Evolutionary conservation across 164 flowering plant genomes (phyloP).

Genomic region (Chloranthus sessilifolius): DNA sequence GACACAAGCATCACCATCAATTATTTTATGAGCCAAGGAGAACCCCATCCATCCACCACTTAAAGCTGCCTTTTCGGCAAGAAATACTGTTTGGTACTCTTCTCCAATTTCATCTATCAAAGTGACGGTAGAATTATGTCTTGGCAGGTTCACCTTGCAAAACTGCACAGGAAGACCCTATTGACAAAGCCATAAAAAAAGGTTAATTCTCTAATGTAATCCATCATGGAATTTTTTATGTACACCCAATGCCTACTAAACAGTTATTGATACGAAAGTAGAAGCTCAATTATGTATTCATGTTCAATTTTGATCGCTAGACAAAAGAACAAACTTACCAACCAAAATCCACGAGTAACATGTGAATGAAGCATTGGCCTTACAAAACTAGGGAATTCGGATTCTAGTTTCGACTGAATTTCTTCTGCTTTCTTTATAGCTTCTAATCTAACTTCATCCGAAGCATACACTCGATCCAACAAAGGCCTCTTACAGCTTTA

Average conservation of each 20-base stretch:
- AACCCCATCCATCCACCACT: conserved; percentile 86
- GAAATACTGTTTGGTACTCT: conserved; percentile 36
- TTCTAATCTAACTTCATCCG: conserved; percentile 31
- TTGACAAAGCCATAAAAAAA: background rate
- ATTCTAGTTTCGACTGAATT: conserved; percentile 28
- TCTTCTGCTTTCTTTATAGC: conserved; percentile 40
- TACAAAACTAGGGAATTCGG: conserved; percentile 47
- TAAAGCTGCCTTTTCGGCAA: conserved; percentile 53
- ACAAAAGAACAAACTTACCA: conserved; percentile 34
- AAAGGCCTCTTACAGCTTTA: conserved; percentile 30
- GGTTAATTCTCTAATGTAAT: no score
- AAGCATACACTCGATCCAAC: conserved; percentile 35
- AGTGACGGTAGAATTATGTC: conserved; percentile 17
- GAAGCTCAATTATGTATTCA: background rate
- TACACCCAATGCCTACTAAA: background rate
- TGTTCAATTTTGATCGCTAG: background rate
- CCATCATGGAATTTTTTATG: background rate
- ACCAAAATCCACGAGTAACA: conserved; percentile 67
- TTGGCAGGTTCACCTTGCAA: conserved; percentile 32
- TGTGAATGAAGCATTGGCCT: conserved; percentile 76
- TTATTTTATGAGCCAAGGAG: conserved; percentile 54
- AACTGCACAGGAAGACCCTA: conserved; percentile 62
- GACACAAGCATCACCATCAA: conserved; percentile 77
- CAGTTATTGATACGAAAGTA: background rate
- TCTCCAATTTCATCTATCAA: conserved; percentile 24